Conservation (phyloP, 2,329 filamentous ascomycete genomes). For the Cordyceps cateniannulata region DNA sequence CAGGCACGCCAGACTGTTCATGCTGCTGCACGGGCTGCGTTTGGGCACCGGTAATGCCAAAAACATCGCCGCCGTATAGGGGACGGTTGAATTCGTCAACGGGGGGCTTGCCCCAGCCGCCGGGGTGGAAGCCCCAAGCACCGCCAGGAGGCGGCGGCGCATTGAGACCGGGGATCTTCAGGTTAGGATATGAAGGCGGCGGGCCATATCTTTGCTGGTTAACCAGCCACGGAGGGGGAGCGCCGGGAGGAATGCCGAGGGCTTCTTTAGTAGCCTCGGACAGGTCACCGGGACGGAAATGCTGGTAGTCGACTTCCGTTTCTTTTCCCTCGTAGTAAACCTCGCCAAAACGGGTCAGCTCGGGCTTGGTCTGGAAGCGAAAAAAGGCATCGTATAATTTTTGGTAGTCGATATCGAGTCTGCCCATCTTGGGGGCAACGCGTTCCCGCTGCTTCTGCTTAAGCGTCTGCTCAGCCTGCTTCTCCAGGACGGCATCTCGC, state of each 20-base stretch:
- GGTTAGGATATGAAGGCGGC: slow-evolving; percentile 88
- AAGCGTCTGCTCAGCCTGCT: slow-evolving; percentile 83
- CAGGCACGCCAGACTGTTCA: slow-evolving; percentile 58
- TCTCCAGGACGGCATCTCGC: slow-evolving; percentile 92
- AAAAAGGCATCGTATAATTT: slow-evolving; percentile 99
- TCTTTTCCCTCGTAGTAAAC: slow-evolving; percentile 99
- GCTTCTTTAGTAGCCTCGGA: slow-evolving; percentile 88
- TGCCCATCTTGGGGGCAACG: slow-evolving; percentile 92
- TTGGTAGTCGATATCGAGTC: slow-evolving; percentile 96
- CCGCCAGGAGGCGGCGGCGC: slow-evolving; percentile 84
- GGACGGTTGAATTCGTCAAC: slow-evolving; percentile 90
- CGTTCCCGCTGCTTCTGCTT: slow-evolving; percentile 95
- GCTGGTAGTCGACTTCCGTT: slow-evolving; percentile 87
- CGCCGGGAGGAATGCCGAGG: slow-evolving; percentile 85
- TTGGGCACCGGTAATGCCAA: slow-evolving; percentile 61
- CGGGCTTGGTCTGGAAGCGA: slow-evolving; percentile 92
- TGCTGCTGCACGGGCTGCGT: slow-evolving; percentile 18
- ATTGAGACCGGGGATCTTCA: slow-evolving; percentile 91
- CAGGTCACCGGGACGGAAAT: slow-evolving; percentile 83
- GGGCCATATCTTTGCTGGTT: slow-evolving; percentile 93
- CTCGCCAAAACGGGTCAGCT: slow-evolving; percentile 89
- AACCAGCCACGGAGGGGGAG: slow-evolving; percentile 93
- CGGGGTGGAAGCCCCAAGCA: slow-evolving; percentile 90
- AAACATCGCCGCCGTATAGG: slow-evolving; percentile 89
- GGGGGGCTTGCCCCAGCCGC: slow-evolving; percentile 93